phyloP scores from a whole-genome alignment of 345 rosid genomes.

The Populus pruinosa region DNA sequence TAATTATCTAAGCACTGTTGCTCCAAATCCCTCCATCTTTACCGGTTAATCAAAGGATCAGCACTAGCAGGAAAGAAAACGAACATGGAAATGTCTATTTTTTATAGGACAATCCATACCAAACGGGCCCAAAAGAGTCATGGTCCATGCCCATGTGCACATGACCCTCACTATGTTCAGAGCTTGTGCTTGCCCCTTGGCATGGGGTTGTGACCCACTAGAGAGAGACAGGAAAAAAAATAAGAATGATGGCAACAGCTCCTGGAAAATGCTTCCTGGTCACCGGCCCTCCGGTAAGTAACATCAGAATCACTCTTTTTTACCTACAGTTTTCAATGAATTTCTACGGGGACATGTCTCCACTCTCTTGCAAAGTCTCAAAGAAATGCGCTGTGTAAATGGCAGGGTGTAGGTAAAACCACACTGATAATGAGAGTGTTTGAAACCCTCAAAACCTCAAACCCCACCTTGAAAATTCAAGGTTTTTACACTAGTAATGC shows the following conservation, averaged over 20 bases:
- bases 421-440: conserved; percentile 56
- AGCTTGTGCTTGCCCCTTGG: too few species aligned
- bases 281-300: conserved; percentile 19
- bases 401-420: conserved; percentile 74
- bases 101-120: too few species aligned
- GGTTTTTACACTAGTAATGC: conserved; percentile 59
- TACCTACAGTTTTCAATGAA: not conserved
- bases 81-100: too few species aligned
- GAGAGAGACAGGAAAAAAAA: not conserved
- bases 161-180: too few species aligned
- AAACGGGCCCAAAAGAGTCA: too few species aligned
- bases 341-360: not conserved
- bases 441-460: conserved; percentile 45
- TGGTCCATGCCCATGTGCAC: too few species aligned
- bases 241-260: conserved; percentile 3
- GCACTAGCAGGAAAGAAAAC: too few species aligned
- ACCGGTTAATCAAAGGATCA: too few species aligned
- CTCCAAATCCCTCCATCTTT: too few species aligned
- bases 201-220: not conserved
- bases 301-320: not conserved
- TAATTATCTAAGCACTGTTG: too few species aligned
- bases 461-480: conserved; percentile 52
- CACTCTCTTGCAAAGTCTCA: not conserved
- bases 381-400: too few species aligned
- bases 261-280: conserved; percentile 15